phyloP scores from a whole-genome alignment of 352 stramenopile species.

The Phytophthora sojae region DNA sequence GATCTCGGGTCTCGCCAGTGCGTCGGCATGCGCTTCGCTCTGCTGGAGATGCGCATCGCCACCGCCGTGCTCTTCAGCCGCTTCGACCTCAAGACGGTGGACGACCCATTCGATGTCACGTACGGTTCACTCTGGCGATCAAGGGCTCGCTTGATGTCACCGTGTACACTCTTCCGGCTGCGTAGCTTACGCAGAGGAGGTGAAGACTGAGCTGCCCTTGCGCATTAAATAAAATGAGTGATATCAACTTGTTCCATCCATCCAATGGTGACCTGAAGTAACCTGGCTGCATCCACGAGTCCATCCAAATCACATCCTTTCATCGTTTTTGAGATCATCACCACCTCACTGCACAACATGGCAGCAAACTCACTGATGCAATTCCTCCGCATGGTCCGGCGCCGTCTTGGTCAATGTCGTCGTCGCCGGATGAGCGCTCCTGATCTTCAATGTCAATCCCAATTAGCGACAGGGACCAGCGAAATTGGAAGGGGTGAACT shows the following conservation, averaged over 20 bases:
- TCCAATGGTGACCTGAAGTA: slow-evolving; percentile 5
- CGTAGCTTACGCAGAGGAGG: background rate
- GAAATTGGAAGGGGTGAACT: slow-evolving; percentile 6
- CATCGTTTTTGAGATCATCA: background rate
- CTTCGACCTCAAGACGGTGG: slow-evolving; percentile 44
- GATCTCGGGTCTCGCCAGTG: slow-evolving; percentile 59
- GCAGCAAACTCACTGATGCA: slow-evolving; percentile 5
- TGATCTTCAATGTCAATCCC: slow-evolving; percentile 8
- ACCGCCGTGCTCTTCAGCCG: slow-evolving; percentile 43
- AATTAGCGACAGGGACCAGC: background rate
- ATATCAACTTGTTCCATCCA: background rate
- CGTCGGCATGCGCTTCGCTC: slow-evolving; percentile 57
- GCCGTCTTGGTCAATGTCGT: slow-evolving; percentile 18
- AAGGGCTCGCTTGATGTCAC: slow-evolving; percentile 27
- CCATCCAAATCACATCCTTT: slow-evolving; percentile 5
- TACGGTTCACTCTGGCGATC: slow-evolving; percentile 33
- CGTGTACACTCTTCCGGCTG: background rate
- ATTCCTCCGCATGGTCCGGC: slow-evolving; percentile 20
- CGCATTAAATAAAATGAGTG: too few species aligned
- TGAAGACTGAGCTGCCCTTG: background rate
- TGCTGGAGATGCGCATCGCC: slow-evolving; percentile 62
- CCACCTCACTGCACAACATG: slow-evolving; percentile 8
- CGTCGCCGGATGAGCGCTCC: slow-evolving; percentile 8
- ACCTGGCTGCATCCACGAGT: background rate
- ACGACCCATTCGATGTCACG: slow-evolving; percentile 35